Evolutionary conservation across 2,329 filamentous ascomycete species (phyloP), one percentile per base, ranked within the genome.

Genomic region (Fusarium decemcellulare): DNA sequence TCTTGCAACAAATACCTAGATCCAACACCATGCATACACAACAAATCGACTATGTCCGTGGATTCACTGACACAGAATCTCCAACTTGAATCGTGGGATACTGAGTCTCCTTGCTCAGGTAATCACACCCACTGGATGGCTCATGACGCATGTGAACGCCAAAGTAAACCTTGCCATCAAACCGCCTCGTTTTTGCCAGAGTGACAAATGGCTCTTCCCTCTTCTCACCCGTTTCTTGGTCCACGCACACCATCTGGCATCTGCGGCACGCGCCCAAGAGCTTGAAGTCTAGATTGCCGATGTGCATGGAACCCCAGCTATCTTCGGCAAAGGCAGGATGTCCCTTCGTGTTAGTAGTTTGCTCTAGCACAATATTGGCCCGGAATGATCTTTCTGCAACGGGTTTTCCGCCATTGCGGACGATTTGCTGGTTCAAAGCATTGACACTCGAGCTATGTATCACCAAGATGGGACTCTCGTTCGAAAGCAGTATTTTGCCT

Each of bases 231-330:
- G 92, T 97, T 48, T 90, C 84, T 78, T 98, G 96, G 75, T 99
- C 91, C 47, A 98, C 89, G 77, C 95, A 98, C 10, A 99, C 92
- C 95, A 99, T 98, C 78, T 97, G 94, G 73, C 96, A 99, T 63
- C 96, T 85, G 64, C 94, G 88, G 75, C 96, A 99, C 4, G 92
- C 88, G 1, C 95, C 95, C 6, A 98, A 81, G 74, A 97, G 88
- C 65, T 92, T 85, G 73, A 93, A 92, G 10, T 81, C 79, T 62
- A 91, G 85, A 3, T 78, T 72, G 2, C 92, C 92, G 61, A 98
- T 92, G 9, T 81, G 84, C 42, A 97, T 74, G 15, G 80, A 84
- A 12, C 82, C 83, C 95, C 95, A 98, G 7, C 82, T 78, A 71
- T 98, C 96, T 80, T 98, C 95, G 1, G 87, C 86, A 77, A 96